These are phyloP conservation scores for Coleophoma cylindrospora DNA, from an alignment of 2,329 filamentous ascomycete species.

Conservation along the genomic window DNA sequence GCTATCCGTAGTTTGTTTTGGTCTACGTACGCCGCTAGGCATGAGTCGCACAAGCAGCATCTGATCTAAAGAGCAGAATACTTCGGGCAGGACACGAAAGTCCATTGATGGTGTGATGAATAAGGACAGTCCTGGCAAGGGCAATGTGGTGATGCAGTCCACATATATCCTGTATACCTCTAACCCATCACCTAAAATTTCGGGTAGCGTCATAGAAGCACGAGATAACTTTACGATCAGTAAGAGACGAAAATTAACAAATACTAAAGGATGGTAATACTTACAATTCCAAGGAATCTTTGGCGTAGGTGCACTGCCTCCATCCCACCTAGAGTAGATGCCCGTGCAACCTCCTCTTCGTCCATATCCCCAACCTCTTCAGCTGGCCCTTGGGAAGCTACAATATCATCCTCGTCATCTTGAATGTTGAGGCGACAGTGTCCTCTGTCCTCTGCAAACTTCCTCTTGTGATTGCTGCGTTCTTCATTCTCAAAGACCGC, in stretches of 20 bases:
- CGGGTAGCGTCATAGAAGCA: conserved; percentile 32
- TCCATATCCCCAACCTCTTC: conserved; percentile 1
- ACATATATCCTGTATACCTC: conserved; percentile 43
- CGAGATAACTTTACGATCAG: conserved; percentile 18
- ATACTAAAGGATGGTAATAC: not conserved
- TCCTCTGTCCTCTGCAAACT: conserved; percentile 30
- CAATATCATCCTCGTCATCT: conserved; percentile 40
- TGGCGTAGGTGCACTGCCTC: conserved; percentile 24
- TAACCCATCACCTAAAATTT: conserved; percentile 39
- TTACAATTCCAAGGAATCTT: conserved; percentile 21
- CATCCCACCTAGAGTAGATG: conserved; percentile 19
- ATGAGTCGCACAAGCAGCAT: conserved; percentile 44
- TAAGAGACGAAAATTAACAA: conserved; percentile 1
- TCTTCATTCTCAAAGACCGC: conserved; percentile 66
- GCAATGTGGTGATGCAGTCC: conserved; percentile 30
- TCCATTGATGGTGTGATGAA: conserved; percentile 33
- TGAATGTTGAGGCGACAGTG: conserved; percentile 11
- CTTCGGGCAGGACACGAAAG: conserved; percentile 28
- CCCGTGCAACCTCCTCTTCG: conserved; percentile 3
- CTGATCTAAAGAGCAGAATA: conserved; percentile 45
- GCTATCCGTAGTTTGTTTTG: conserved; percentile 29
- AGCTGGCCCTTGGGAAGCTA: conserved; percentile 7
- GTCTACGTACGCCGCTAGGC: conserved; percentile 27
- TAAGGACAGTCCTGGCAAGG: conserved; percentile 30
- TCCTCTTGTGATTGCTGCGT: conserved; percentile 42